phyloP scores from a whole-genome alignment of 2,329 filamentous ascomycete genomes.

The Aspergillus floridensis region DNA sequence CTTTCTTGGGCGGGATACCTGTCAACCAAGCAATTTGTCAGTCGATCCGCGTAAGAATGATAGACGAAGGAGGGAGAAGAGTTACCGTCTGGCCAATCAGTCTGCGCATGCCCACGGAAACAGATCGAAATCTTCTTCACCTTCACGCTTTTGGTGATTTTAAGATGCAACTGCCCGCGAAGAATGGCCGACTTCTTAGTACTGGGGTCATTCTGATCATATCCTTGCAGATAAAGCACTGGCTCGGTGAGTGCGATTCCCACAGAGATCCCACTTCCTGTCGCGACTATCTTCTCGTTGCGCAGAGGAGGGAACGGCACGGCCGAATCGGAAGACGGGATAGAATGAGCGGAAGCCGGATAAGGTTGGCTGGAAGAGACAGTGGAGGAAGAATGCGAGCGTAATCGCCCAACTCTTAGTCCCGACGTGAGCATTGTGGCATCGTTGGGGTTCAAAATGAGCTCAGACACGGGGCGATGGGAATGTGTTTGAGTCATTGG shows the following conservation, averaged over 20 bases:
- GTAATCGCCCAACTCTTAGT: conserved; percentile 23
- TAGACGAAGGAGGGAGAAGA: background rate
- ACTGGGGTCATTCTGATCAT: conserved; percentile 50
- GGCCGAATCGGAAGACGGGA: conserved; percentile 25
- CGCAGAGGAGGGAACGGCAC: conserved; percentile 36
- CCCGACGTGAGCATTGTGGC: conserved; percentile 31
- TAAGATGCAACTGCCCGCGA: conserved; percentile 76
- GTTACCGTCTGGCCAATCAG: conserved; percentile 88
- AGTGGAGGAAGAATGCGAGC: conserved; percentile 30
- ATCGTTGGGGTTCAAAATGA: conserved; percentile 34
- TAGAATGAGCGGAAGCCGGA: conserved; percentile 20
- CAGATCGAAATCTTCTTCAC: conserved; percentile 87
- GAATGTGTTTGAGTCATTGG: conserved; percentile 24
- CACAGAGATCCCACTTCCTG: conserved; percentile 49
- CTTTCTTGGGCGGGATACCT: conserved; percentile 83
- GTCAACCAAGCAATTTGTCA: background rate
- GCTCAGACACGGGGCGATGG: conserved; percentile 35
- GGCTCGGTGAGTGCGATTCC: conserved; percentile 49
- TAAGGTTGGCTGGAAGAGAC: conserved; percentile 24
- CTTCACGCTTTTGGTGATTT: conserved; percentile 84
- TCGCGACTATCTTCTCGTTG: conserved; percentile 49
- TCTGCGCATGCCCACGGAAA: conserved; percentile 79
- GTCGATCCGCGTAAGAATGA: conserved; percentile 1
- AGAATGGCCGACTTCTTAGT: conserved; percentile 75
- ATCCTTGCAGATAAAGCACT: conserved; percentile 49